Base-by-base conservation (phyloP, 2,329 filamentous ascomycete species). In the Alternaria conjuncta region DNA sequence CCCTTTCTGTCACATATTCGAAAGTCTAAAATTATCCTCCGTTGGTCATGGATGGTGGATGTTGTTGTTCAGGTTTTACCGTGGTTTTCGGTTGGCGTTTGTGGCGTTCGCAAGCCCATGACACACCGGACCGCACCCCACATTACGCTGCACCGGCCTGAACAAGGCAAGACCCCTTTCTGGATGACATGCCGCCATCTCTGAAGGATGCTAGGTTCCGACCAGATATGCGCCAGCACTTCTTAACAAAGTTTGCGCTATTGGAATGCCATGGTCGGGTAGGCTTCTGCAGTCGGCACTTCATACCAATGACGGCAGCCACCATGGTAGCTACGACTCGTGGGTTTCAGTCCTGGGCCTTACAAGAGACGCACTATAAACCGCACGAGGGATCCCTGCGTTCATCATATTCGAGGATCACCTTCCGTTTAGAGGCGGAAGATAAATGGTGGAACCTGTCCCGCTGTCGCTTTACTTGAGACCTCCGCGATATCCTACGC, bases 281-380 rank as follows among this genome's bases (percentile, higher is more conserved):
- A 23, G 15, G 21, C 28, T 49, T 36, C 44, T 61, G 32, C 20
- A 51, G 54, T 28, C 59, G 59, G 59, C 59, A 61, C 15, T 58
- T 41, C 11, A 23, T 53, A 15, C 54, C 45, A 55, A 44, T 46
- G 5, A 32, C 21, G 45, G 43, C 25, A 46, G 53, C 25, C 23
- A 46, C 36, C 36, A 26, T 43, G 53, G 21, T 53, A 45, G 12
- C 15, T 32, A 68, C 55, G 64, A 49, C 43, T 62, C 61, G 44
- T 44, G 54, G n/a, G 18, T 51, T 45, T 50, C 32, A 56, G 28
- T 56, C 23, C 23, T 26, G 13, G 43, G 15, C 51, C 53, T 56
- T 60, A 11, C 51, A 30, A 45, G 57, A 54, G 7, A 45, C 13
- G 26, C 20, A 53, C 49, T 41, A 53, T 53, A 41, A 36, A 41